A percentile compares a stretch with the other conserved stretches of the same genome.
Evolutionary conservation across 225 moss, liverwort and hornwort species (phyloP).

Genomic region (Bryum argenteum): DNA sequence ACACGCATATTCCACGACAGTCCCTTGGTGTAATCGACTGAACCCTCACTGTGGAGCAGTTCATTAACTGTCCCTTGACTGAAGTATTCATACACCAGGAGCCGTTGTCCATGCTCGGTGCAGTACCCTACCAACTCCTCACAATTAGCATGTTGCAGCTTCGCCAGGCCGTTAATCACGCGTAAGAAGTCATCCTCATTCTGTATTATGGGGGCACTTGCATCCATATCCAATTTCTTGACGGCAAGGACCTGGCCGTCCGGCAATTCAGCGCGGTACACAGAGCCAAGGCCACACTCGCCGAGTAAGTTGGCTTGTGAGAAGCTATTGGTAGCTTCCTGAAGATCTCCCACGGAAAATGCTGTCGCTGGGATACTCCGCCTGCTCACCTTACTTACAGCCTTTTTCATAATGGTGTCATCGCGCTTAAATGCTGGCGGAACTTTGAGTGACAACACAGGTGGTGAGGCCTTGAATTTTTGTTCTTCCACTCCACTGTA

Average conservation of each 20-base stretch:
- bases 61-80: conserved; percentile 60
- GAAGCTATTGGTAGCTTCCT: conserved; percentile 72
- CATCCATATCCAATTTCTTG: conserved; percentile 68
- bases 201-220: conserved; percentile 53
- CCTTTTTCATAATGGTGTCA: conserved; percentile 31
- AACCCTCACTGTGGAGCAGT: conserved; percentile 44
- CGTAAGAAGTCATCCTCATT: conserved; percentile 67
- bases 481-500: conserved; percentile 35
- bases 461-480: conserved; percentile 50
- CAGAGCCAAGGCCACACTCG: conserved; percentile 63
- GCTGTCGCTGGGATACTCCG: conserved; percentile 49
- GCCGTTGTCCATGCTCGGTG: conserved; percentile 67
- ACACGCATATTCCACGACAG: conserved; percentile 75
- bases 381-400: conserved; percentile 40
- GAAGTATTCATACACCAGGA: conserved; percentile 67
- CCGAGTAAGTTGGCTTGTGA: conserved; percentile 68
- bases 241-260: conserved; percentile 65
- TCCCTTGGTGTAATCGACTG: conserved; percentile 42
- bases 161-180: conserved; percentile 57
- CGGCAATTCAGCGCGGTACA: conserved; percentile 66
- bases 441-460: conserved; percentile 60
- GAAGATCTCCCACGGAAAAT: conserved; percentile 72
- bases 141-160: conserved; percentile 55
- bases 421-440: conserved; percentile 57
- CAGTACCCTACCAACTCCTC: conserved; percentile 69